Evolutionary conservation across 352 stramenopile genomes (phyloP), one percentile per base, ranked within the genome.

Genomic region (Chrysophaeum taylorii): DNA sequence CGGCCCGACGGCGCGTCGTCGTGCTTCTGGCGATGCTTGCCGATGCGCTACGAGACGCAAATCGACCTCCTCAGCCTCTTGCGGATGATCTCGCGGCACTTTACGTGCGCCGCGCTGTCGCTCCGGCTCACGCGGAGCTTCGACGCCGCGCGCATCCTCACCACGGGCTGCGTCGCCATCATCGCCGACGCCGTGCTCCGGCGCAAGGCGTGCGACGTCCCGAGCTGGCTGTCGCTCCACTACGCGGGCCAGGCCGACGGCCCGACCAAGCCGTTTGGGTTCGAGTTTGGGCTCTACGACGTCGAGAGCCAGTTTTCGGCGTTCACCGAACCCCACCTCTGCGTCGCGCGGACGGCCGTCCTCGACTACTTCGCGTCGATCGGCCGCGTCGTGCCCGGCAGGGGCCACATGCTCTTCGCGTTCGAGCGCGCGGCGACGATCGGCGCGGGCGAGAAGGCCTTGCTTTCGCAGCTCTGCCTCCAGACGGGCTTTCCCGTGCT

Each of bases 11-110:
- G 90, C 74, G 73, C 79, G 7, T 76, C 71, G 15, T 74, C 84
- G 66, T 95, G 89, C 74, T 94, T 94, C 71, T 94, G 88, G 88
- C 73, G 88, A 25, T 84, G 84, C 31, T 70, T 29, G 53, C 54
- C 76, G 14, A 94, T 95, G 87, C 73, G 87, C 41, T 83, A 89
- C 43, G 89, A 95, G 72, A 94, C 89, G 18, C 89, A 95, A 73
- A 78, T 84, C 0, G 91, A 94, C 76, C 77, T 94, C 12, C 73
- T 95, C 23, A 85, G 89, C 57, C 75, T 94, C 15, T 85, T 95
- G 69, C 77, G 84, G 69, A 75, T 84, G 60, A 78, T 93, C 38
- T 88, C 79, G 70, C 80, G 85, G 31, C 90, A 93, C 68, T 94
- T 92, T 67, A 79, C 78, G n/a, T 80, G 86, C 2, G 81, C 86